Evolutionary conservation across 1,284 basidiomycete species (phyloP).

Genomic region (Cryptococcus sp.): DNA sequence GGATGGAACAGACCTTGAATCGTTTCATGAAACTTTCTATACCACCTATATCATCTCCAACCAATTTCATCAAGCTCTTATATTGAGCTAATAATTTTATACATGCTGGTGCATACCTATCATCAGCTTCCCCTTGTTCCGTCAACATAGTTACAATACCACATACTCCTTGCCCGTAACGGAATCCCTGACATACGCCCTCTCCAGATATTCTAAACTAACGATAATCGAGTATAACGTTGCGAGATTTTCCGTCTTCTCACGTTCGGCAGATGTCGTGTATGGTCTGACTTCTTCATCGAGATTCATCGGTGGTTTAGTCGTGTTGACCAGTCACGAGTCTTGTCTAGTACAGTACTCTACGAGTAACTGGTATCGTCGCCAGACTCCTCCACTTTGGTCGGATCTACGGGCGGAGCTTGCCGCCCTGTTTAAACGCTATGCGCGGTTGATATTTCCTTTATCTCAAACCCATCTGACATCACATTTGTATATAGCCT

Average conservation of each 20-base stretch:
- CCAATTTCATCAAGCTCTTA: conserved; percentile 92
- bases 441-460: too few relatives aligned
- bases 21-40: conserved; percentile 87
- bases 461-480: too few relatives aligned
- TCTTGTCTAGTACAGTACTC: too few relatives aligned
- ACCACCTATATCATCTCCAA: conserved; percentile 74
- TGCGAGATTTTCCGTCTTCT: conserved; percentile 80
- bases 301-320: conserved; percentile 47
- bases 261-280: conserved; percentile 81
- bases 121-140: conserved; percentile 1
- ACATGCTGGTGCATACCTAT: conserved; percentile 91
- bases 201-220: conserved; percentile 87
- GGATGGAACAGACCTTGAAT: conserved; percentile 62
- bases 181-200: conserved; percentile 90
- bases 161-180: conserved; percentile 84
- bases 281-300: conserved; percentile 91
- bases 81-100: conserved; percentile 88
- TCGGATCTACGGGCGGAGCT: neutral
- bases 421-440: neutral
- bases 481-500: too few relatives aligned
- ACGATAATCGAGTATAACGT: conserved; percentile 91
- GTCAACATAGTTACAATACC: too few relatives aligned
- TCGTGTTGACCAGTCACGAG: too few relatives aligned
- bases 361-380: neutral
- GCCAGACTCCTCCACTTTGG: too few relatives aligned